A percentile compares a stretch with the other conserved stretches of the same genome.
Evolutionary conservation across 2,329 filamentous ascomycete species (phyloP).

Genomic region (Xylaria sp.): DNA sequence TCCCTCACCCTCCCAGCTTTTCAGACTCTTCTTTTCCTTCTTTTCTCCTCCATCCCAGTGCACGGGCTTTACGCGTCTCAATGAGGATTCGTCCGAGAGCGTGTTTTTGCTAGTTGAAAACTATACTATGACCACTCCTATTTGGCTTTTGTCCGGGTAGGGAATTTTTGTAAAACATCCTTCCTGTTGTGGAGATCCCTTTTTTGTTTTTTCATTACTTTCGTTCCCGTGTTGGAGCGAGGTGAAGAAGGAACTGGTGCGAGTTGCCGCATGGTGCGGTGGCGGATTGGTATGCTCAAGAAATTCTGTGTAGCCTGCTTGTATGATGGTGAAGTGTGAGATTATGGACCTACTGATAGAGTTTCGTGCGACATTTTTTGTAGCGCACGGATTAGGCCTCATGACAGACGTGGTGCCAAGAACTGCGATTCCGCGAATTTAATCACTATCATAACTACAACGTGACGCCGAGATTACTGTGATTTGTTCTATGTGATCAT

Average conservation of each 20-base stretch:
- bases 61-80: constrained; percentile 84
- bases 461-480: too few species aligned
- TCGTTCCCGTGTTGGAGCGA: constrained; percentile 56
- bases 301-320: too few species aligned
- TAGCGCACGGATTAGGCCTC: too few species aligned
- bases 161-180: constrained; percentile 77
- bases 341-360: too few species aligned
- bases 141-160: constrained; percentile 72
- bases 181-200: constrained; percentile 49
- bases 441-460: too few species aligned
- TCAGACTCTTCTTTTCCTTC: constrained; percentile 35
- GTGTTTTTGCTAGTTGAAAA: constrained; percentile 94
- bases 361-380: too few species aligned
- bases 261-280: too few species aligned
- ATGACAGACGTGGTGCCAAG: too few species aligned
- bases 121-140: constrained; percentile 82
- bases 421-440: too few species aligned
- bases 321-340: too few species aligned
- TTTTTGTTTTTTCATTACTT: constrained; percentile 63
- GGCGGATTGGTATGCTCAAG: too few species aligned
- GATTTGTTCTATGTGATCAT: too few species aligned
- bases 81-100: constrained; percentile 90
- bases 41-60: constrained; percentile 66
- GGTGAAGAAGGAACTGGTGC: constrained; percentile 60
- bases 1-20: constrained; percentile 6